Conservation (phyloP, 768 basidiomycete genomes). For the Suillus paluster region DNA sequence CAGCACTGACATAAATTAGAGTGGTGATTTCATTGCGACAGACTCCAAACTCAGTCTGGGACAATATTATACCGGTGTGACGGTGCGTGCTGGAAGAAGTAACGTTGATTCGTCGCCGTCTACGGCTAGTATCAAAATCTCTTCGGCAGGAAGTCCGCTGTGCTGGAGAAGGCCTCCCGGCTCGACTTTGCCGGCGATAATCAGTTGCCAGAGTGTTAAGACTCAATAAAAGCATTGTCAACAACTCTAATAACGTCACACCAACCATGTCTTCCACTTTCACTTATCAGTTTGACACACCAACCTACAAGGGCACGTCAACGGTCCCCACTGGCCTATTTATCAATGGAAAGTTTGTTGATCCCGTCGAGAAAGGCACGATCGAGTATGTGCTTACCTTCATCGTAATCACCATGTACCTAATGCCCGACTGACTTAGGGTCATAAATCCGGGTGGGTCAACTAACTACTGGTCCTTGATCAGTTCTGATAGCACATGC, state of each 20-base stretch:
- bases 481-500: conserved; percentile 13
- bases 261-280: conserved; percentile 19
- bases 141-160: too few relatives aligned
- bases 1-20: too few relatives aligned
- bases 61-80: too few relatives aligned
- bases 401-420: neutral
- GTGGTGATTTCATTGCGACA: too few relatives aligned
- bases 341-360: conserved; percentile 41
- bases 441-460: conserved; percentile 22
- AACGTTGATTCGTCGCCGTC: too few relatives aligned
- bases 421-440: conserved; percentile 5
- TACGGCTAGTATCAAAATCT: too few relatives aligned
- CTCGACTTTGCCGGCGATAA: too few relatives aligned
- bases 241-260: neutral
- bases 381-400: conserved; percentile 1
- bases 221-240: too few relatives aligned
- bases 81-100: too few relatives aligned
- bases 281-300: conserved; percentile 28
- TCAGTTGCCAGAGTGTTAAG: too few relatives aligned
- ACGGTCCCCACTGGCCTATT: conserved; percentile 43
- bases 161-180: too few relatives aligned
- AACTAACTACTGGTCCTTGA: neutral
- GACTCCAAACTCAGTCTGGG: too few relatives aligned
- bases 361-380: conserved; percentile 12
- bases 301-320: conserved; percentile 28